A percentile compares a stretch with the other conserved stretches of the same genome.
Evolutionary conservation across 2,329 filamentous ascomycete genomes (phyloP).

Genomic region (Fusarium tupiense): DNA sequence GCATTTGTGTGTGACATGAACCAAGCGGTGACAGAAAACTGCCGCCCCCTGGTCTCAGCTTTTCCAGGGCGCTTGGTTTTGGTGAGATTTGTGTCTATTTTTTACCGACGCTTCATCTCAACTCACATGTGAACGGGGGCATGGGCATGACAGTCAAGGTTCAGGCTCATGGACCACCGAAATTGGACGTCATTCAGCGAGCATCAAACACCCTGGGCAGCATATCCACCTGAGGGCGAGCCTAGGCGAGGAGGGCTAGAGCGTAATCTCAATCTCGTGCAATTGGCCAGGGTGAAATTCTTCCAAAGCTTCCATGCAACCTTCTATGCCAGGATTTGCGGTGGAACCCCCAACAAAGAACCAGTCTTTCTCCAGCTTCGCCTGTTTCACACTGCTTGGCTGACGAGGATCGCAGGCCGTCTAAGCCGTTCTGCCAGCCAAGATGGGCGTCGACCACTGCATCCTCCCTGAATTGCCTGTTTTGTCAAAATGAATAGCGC

Average conservation of each 20-base stretch:
- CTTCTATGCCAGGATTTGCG: conserved; percentile 35
- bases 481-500: conserved; percentile 2
- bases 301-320: conserved; percentile 41
- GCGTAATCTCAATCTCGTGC: conserved; percentile 10
- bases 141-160: conserved; percentile 34
- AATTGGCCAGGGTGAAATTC: conserved; percentile 27
- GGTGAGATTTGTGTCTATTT: background rate
- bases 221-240: conserved; percentile 32
- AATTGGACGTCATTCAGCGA: conserved; percentile 45
- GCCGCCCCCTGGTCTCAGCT: conserved; percentile 35
- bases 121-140: conserved; percentile 15
- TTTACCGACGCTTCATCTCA: conserved; percentile 9
- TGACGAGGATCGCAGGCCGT: conserved; percentile 27
- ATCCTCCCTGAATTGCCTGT: conserved; percentile 13
- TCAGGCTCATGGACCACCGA: conserved; percentile 34
- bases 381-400: conserved; percentile 28
- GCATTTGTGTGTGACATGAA: conserved; percentile 24
- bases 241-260: conserved; percentile 10
- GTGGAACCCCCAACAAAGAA: conserved; percentile 32
- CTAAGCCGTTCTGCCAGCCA: conserved; percentile 15
- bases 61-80: background rate
- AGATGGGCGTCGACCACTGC: background rate
- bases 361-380: conserved; percentile 25
- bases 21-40: conserved; percentile 25
- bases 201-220: conserved; percentile 22